Evolutionary conservation across 208 protist genomes (phyloP), one percentile per base, ranked within the genome.

Genomic region (Wallacemonas sp.): DNA sequence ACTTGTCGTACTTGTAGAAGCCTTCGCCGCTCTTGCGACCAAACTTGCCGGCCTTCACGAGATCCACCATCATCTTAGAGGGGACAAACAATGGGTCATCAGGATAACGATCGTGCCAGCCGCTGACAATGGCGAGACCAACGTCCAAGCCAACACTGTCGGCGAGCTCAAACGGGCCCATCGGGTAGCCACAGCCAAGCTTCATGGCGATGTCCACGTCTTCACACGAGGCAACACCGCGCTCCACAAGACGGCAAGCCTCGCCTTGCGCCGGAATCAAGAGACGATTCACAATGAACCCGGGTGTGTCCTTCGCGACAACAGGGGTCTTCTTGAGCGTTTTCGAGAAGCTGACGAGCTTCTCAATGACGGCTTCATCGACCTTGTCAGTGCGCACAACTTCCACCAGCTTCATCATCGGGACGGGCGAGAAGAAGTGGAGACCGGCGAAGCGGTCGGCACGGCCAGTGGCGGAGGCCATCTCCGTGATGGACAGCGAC

Each of bases 371-470:
- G 9, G 6, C 9, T 14, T 58, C 51, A n/a, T 61, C 74, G 27
- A 86, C 85, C 31, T 84, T 64, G 36, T 77, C 72, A 11, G 81
- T 80, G 12, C 76, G 74, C 39, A 96, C 77, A 31, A 97, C 85
- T 72, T 97, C 93, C 54, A 96, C 79, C 26, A 97, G 78, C 78
- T 91, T 90, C 89, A 97, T 96, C 78, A 93, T 81, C 15, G 81
- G 72, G 28, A 97, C 93, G 0, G 93, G 93, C 21, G 86, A 93
- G 77, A 97, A 96, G 66, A 96, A 96, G 78, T 96, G 93, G 39
- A 90, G 74, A 34, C 90, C 93, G 46, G 66, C 82, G 47, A 97
- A 91, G 44, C 79, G 72, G 34, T 91, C 85, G 41, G 54, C 46
- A 47, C 88, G 79, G n/a, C 45, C 36, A 31, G 86, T 88, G 22